Percentiles rank a stretch among this genome's conserved stretches.
These are phyloP conservation scores for Schizonepeta tenuifolia DNA, from an alignment of 257 asterid genomes.

Conservation along the genomic window DNA sequence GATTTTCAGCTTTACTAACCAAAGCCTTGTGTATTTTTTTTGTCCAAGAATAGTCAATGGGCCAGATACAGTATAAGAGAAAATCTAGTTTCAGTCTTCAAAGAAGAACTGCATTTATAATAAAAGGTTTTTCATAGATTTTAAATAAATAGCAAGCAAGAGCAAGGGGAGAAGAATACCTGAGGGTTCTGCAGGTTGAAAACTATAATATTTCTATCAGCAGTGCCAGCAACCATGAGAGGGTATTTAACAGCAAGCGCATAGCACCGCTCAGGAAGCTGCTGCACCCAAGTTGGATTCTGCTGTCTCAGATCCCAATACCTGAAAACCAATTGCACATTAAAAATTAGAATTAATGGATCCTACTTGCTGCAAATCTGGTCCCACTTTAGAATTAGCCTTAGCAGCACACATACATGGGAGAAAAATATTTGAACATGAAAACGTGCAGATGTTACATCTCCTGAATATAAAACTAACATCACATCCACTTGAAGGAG, in stretches of 20 bases:
- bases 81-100: neutral
- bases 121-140: neutral
- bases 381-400: conserved; percentile 14
- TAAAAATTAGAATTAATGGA: conserved; percentile 2
- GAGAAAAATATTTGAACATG: conserved; percentile 4
- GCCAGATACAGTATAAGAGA: neutral
- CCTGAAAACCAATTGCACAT: conserved; percentile 49
- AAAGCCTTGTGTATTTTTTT: conserved; percentile 6
- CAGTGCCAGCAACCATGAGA: conserved; percentile 95
- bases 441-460: neutral
- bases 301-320: conserved; percentile 97
- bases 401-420: neutral
- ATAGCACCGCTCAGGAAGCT: conserved; percentile 96
- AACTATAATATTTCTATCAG: conserved; percentile 83
- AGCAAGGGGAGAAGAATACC: conserved; percentile 48
- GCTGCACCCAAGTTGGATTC: conserved; percentile 87
- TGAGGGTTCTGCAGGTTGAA: conserved; percentile 97
- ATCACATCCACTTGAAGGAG: neutral
- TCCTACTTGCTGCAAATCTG: conserved; percentile 18
- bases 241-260: conserved; percentile 90
- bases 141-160: neutral
- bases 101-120: neutral
- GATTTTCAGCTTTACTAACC: neutral
- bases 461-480: neutral
- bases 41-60: neutral